phyloP scores from a whole-genome alignment of 345 rosid genomes.

The Pistacia vera region DNA sequence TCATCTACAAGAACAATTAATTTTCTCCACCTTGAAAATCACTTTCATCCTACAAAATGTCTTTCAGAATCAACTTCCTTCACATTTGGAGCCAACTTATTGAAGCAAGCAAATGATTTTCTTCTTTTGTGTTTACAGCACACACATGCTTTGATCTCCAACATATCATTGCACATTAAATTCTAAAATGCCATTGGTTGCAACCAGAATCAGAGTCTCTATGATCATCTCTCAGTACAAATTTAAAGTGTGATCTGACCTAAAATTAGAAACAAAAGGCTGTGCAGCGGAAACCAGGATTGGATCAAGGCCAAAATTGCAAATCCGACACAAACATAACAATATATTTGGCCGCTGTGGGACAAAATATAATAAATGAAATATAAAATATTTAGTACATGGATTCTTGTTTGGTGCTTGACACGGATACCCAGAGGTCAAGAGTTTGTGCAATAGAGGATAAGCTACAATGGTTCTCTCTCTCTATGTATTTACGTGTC shows the following conservation, averaged over 20 bases:
- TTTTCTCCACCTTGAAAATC: neutral
- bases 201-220: neutral
- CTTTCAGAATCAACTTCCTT: neutral
- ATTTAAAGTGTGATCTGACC: neutral
- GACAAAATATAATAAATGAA: neutral
- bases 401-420: neutral
- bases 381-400: neutral
- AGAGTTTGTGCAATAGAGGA: neutral
- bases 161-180: neutral
- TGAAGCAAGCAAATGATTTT: neutral
- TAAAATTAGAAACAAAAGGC: neutral
- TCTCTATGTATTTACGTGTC: neutral
- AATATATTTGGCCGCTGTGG: neutral
- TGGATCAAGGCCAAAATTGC: neutral
- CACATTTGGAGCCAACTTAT: neutral
- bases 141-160: neutral
- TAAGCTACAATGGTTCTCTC: neutral
- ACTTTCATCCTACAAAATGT: neutral
- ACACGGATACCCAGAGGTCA: neutral
- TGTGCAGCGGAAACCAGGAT: slow-evolving; percentile 50
- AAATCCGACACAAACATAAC: neutral
- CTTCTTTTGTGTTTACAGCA: neutral
- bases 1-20: neutral
- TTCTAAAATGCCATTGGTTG: neutral
- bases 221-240: neutral